phyloP scores from a whole-genome alignment of 192 early-diverging fungal genomes.

The Backusella westeae region DNA sequence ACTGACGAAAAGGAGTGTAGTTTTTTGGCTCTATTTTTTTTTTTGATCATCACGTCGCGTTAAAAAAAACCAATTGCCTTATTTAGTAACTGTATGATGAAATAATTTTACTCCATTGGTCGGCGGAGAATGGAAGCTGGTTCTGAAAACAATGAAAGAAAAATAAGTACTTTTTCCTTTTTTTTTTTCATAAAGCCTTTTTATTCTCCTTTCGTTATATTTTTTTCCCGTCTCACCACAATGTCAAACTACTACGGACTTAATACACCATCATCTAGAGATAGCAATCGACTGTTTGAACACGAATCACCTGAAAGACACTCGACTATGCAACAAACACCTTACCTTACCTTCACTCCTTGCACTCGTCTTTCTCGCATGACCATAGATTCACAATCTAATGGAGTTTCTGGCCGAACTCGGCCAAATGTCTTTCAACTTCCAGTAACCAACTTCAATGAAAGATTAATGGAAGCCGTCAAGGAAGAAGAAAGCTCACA shows the following conservation, averaged over 20 bases:
- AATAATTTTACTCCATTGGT: neutral
- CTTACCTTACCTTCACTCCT: neutral
- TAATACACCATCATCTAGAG: neutral
- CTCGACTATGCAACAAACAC: neutral
- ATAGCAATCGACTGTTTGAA: neutral
- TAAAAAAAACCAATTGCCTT: neutral
- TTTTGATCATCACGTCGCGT: neutral
- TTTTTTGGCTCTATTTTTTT: neutral
- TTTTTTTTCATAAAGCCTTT: neutral
- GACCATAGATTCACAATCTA: conserved; percentile 13
- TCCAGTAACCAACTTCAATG: neutral
- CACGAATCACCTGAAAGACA: neutral
- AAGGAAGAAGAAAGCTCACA: neutral
- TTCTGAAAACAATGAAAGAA: neutral
- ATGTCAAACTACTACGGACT: conserved; percentile 4
- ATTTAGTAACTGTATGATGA: neutral
- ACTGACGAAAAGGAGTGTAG: neutral
- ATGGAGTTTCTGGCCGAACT: neutral
- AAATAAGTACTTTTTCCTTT: neutral
- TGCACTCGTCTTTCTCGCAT: conserved; percentile 12
- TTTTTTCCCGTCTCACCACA: conserved; percentile 9
- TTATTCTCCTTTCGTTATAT: neutral
- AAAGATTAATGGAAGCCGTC: conserved; percentile 7
- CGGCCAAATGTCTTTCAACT: neutral
- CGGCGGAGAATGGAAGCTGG: conserved; percentile 1